A percentile compares a stretch with the other conserved stretches of the same genome.
These are phyloP conservation scores for Fusarium odoratissimum DNA, from an alignment of 2,329 filamentous ascomycete genomes.

Conservation along the genomic window DNA sequence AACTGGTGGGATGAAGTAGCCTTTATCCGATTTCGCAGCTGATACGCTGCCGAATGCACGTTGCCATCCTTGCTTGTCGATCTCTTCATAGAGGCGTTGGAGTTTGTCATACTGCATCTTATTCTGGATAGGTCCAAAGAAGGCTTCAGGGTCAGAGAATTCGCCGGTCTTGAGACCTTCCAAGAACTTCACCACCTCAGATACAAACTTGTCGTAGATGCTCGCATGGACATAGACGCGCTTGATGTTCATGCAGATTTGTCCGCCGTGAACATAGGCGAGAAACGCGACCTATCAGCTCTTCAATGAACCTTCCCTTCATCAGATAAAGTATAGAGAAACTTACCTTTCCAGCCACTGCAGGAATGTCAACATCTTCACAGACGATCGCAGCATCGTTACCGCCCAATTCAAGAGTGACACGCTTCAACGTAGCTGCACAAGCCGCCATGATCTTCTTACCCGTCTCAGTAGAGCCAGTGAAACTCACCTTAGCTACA, in stretches of 20 bases:
- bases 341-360: background rate
- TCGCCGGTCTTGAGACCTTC: conserved; percentile 55
- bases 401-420: conserved; percentile 65
- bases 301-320: fast-evolving
- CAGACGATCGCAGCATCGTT: conserved; percentile 7
- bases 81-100: conserved; percentile 54
- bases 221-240: background rate
- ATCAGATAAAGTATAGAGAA: fast-evolving
- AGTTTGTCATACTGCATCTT: conserved; percentile 66
- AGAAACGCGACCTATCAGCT: background rate
- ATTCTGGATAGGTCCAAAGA: conserved; percentile 68
- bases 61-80: conserved; percentile 57
- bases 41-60: conserved; percentile 49
- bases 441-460: conserved; percentile 52
- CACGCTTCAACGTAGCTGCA: conserved; percentile 64
- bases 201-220: background rate
- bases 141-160: conserved; percentile 55
- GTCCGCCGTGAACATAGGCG: background rate
- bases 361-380: background rate
- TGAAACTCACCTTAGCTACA: conserved; percentile 72
- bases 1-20: conserved; percentile 68
- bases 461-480: conserved; percentile 68
- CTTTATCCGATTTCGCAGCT: conserved; percentile 48
- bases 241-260: conserved; percentile 10
- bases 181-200: background rate